Percentiles rank a stretch among this genome's conserved stretches.
These are phyloP conservation scores for Fusarium subglutinans DNA, from an alignment of 2,329 filamentous ascomycete species.

Conservation along the genomic window DNA sequence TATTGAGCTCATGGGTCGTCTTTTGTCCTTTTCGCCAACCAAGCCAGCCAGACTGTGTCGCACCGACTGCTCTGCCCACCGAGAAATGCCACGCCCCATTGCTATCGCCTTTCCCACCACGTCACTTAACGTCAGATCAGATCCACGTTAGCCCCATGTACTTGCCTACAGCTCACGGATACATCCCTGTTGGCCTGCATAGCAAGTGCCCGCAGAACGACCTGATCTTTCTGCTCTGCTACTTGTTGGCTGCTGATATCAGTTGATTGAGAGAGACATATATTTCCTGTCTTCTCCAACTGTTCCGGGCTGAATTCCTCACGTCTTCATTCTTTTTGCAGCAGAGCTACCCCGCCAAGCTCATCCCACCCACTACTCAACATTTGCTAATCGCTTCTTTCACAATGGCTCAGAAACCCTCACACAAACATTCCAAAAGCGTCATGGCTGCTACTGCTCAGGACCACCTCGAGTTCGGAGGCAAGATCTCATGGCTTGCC, in stretches of 20 bases:
- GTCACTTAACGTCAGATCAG: constrained; percentile 44
- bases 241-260: constrained; percentile 12
- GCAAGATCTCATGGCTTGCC: constrained; percentile 72
- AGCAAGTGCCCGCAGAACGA: constrained; percentile 35
- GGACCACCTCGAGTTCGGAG: constrained; percentile 84
- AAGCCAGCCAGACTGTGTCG: constrained; percentile 27
- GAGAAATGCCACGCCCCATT: constrained; percentile 39
- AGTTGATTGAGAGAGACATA: constrained; percentile 30
- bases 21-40: constrained; percentile 22
- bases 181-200: constrained; percentile 37
- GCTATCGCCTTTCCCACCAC: constrained; percentile 40
- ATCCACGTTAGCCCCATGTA: constrained; percentile 38
- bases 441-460: constrained; percentile 74
- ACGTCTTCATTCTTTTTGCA: constrained; percentile 21
- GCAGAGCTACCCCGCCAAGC: constrained; percentile 36
- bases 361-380: constrained; percentile 8
- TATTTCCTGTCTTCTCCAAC: constrained; percentile 28
- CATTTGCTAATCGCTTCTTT: constrained; percentile 34
- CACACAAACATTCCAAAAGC: constrained; percentile 49
- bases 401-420: constrained; percentile 47
- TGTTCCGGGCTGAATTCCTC: constrained; percentile 17
- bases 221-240: constrained; percentile 24
- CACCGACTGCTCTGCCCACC: constrained; percentile 38
- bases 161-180: constrained; percentile 23
- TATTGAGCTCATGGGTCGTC: constrained; percentile 29